Evolutionary conservation across 2,329 filamentous ascomycete species (phyloP).

Genomic region (Fusarium mangiferae): DNA sequence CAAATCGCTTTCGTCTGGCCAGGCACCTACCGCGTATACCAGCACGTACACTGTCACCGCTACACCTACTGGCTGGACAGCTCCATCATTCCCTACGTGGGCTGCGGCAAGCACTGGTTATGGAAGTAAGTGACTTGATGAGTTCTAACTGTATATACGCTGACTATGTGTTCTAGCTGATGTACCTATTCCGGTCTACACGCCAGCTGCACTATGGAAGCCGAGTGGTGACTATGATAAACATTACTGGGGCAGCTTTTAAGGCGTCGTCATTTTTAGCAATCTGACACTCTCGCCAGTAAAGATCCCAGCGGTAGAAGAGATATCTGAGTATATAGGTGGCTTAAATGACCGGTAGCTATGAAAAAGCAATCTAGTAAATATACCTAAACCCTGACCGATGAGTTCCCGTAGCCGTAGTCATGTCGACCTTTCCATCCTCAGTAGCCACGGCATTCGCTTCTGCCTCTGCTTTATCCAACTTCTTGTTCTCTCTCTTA

Average conservation of each 20-base stretch:
- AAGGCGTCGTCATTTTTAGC: rapidly evolving
- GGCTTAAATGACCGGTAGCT: rapidly evolving
- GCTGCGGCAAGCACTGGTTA: neutral
- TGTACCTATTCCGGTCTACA: neutral
- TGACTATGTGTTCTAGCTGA: neutral
- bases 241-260: neutral
- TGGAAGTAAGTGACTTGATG: neutral
- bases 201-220: neutral
- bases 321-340: rapidly evolving
- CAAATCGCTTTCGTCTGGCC: neutral
- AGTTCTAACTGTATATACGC: rapidly evolving
- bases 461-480: slow-evolving; percentile 59
- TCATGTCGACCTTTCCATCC: neutral
- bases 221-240: neutral
- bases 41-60: neutral
- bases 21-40: neutral
- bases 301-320: rapidly evolving
- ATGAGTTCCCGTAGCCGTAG: neutral
- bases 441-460: neutral
- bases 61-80: neutral
- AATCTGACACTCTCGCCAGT: rapidly evolving
- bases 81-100: neutral
- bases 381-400: slow-evolving; percentile 29
- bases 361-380: neutral
- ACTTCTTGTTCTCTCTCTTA: slow-evolving; percentile 67